These are phyloP conservation scores for Neurospora tetrasperma DNA, from an alignment of 495 filamentous ascomycete species.

Conservation along the genomic window DNA sequence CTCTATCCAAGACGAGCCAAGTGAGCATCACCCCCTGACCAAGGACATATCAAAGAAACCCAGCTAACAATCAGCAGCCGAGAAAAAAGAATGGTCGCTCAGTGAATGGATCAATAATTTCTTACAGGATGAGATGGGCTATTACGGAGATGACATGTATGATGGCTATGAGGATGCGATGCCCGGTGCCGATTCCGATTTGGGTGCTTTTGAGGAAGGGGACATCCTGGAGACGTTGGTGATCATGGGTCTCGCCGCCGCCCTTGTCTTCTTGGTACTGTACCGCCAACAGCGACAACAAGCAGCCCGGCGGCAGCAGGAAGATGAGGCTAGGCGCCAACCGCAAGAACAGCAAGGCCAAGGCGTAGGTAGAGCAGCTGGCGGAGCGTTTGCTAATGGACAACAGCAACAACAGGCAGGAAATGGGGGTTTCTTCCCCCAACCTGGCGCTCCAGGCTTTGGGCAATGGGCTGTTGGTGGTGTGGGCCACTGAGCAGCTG, in stretches of 20 bases:
- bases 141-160: conserved; percentile 47
- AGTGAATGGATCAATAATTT: conserved; percentile 79
- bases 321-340: conserved; percentile 26
- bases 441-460: conserved; percentile 61
- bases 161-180: conserved; percentile 46
- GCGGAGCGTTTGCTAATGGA: background rate
- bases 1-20: conserved; percentile 76
- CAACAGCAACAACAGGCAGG: conserved; percentile 19
- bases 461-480: conserved; percentile 66
- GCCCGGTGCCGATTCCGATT: conserved; percentile 32
- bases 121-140: conserved; percentile 61
- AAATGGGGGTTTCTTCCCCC: conserved; percentile 61
- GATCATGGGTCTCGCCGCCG: conserved; percentile 67
- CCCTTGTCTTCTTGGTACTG: conserved; percentile 67
- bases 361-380: conserved; percentile 30
- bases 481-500: conserved; percentile 51
- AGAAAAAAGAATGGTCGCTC: conserved; percentile 62
- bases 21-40: conserved; percentile 40
- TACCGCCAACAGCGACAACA: conserved; percentile 72
- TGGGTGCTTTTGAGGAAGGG: conserved; percentile 34
- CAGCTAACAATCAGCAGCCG: conserved; percentile 32
- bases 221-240: conserved; percentile 74
- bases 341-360: conserved; percentile 15
- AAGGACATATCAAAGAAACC: conserved; percentile 6
- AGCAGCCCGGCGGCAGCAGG: conserved; percentile 29